A percentile compares a stretch with the other conserved stretches of the same genome.
Conservation (phyloP, 192 early-diverging fungal genomes). For the Pilobolus umbonatus region DNA sequence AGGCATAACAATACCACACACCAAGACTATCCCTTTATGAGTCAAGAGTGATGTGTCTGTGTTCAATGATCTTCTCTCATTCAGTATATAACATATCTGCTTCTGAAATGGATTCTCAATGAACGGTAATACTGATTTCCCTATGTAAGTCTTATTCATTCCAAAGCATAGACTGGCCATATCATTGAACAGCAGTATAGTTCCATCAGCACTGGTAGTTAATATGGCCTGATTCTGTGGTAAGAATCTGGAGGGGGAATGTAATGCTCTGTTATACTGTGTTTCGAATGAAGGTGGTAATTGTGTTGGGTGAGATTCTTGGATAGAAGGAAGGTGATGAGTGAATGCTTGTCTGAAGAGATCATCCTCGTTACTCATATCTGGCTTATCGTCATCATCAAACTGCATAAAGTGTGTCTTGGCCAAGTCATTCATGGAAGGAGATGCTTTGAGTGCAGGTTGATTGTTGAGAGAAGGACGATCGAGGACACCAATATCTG, state of each 20-base stretch:
- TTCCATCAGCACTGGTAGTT: slow-evolving; percentile 44
- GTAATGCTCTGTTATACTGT: slow-evolving; percentile 24
- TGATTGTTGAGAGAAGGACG: background rate
- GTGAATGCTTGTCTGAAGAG: too few relatives aligned
- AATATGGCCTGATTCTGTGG: slow-evolving; percentile 60
- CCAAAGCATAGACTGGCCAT: slow-evolving; percentile 52
- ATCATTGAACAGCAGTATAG: slow-evolving; percentile 56
- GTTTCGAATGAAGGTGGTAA: slow-evolving; percentile 4
- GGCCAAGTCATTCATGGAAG: background rate
- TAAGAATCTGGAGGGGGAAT: slow-evolving; percentile 50
- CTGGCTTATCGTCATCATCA: background rate
- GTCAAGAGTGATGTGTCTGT: background rate
- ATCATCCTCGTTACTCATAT: background rate
- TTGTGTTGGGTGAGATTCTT: background rate
- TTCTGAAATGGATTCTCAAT: slow-evolving; percentile 13
- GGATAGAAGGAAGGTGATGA: background rate
- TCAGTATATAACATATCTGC: slow-evolving; percentile 1
- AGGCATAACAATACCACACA: slow-evolving; percentile 37
- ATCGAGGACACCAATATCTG: background rate
- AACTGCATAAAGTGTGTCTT: too few relatives aligned
- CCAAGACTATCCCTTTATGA: slow-evolving; percentile 25
- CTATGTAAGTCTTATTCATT: slow-evolving; percentile 30
- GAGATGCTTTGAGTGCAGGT: background rate
- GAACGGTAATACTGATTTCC: slow-evolving; percentile 15
- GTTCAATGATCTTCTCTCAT: background rate